Evolutionary conservation across 2,329 filamentous ascomycete species (phyloP), one percentile per base, ranked within the genome.

Genomic region (Aureobasidium melanogenum): DNA sequence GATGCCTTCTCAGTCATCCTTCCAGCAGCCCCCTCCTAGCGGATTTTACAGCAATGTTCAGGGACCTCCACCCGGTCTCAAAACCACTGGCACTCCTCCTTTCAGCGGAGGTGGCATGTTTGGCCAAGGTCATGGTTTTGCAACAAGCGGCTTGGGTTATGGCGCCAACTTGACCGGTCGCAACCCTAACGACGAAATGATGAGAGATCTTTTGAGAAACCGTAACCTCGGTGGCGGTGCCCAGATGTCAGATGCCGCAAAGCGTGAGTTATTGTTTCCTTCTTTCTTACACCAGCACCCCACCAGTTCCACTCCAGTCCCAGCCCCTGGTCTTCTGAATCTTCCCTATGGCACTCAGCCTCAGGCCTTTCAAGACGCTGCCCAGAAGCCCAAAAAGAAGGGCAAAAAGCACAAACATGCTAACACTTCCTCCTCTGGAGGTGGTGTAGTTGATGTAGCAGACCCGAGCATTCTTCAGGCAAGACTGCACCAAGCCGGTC

Each of bases 401-500:
- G 91, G 91, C 83, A 97, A 96, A 87, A 97, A 97, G 91, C 93
- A 97, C 84, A 95, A 92, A 87, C 92, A 97, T 88, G 93, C 91
- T 94, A 96, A 97, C 91, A 97, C 93, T 93, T 96, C 92, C 89
- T 97, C 93, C 87, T 96, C 91, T 86, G 92, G 91, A 86, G 90
- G 91, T 89, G 92, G 90, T 83, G 86, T 97, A 93, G 92, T 95
- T 82, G 92, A 97, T 95, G 91, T 96, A 92, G 91, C 89, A 84
- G 92, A 97, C 91, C 93, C 93, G 84, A 96, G 91, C 84, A 97
- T 97, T 84, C 87, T 97, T 84, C 92, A 96, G 83, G 91, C 91
- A 78, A 90, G 92, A 84, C 88, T 96, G 84, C 92, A 95, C 79
- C 89, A 94, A 81, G 87, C 88, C 80, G 60, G 50, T 78, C 87